Conservation (phyloP, 768 basidiomycete species). For the Exidia glandulosa region DNA sequence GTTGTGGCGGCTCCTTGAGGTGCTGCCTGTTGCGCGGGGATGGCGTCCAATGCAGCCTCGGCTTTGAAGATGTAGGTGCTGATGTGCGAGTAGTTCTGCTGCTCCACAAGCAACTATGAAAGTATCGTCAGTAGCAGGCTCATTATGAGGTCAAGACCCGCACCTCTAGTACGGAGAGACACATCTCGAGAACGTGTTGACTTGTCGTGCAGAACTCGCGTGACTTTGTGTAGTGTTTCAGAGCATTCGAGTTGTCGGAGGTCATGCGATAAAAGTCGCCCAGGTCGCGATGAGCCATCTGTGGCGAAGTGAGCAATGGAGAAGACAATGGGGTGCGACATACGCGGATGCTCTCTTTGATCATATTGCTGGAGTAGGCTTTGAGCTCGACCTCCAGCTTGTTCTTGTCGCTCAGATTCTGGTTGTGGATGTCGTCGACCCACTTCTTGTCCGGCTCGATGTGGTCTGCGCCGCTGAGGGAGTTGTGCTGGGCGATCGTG, state of each 20-base stretch:
- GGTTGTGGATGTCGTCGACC: constrained; percentile 56
- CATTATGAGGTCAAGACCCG: constrained; percentile 3
- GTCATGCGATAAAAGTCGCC: constrained; percentile 64
- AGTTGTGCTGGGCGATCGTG: constrained; percentile 11
- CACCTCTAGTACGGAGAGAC: constrained; percentile 72
- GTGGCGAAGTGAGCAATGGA: constrained; percentile 13
- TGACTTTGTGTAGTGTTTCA: constrained; percentile 82
- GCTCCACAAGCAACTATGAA: constrained; percentile 68
- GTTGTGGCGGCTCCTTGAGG: constrained; percentile 11
- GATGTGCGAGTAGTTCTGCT: constrained; percentile 76
- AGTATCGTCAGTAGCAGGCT: not conserved
- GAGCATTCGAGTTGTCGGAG: constrained; percentile 59
- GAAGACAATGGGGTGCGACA: constrained; percentile 13
- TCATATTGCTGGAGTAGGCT: constrained; percentile 92
- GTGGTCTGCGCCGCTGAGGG: constrained; percentile 37
- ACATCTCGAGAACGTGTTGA: constrained; percentile 91
- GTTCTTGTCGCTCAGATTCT: constrained; percentile 62
- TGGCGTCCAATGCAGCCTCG: constrained; percentile 76
- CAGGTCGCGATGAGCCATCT: constrained; percentile 90
- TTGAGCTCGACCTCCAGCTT: constrained; percentile 90
- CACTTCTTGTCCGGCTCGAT: constrained; percentile 54
- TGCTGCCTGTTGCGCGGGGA: constrained; percentile 23
- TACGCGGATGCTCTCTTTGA: constrained; percentile 96
- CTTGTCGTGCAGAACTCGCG: constrained; percentile 88
- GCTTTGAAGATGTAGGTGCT: constrained; percentile 93